Conservation (phyloP, 2,329 filamentous ascomycete genomes). For the Hypoxylon sp. region DNA sequence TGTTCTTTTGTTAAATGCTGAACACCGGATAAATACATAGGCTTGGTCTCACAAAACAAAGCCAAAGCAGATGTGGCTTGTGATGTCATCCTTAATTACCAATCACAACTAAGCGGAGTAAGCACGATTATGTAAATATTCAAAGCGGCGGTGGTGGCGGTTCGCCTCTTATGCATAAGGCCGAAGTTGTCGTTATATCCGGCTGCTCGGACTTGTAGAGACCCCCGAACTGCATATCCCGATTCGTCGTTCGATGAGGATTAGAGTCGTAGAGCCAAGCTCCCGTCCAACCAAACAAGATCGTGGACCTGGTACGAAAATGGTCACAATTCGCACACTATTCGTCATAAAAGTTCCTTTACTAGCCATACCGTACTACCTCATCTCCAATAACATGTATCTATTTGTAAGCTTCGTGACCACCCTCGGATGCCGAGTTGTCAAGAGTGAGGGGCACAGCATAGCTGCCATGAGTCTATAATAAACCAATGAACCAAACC, state of each 20-base stretch:
- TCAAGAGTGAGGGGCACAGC: conserved; percentile 15
- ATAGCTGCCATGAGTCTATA: neutral
- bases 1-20: neutral
- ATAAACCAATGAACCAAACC: conserved; percentile 7
- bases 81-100: conserved; percentile 6
- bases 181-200: conserved; percentile 7
- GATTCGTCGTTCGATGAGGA: neutral
- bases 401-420: conserved; percentile 33
- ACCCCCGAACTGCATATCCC: neutral
- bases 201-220: conserved; percentile 2
- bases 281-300: conserved; percentile 13
- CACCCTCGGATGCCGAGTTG: conserved; percentile 26
- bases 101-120: neutral
- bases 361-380: neutral
- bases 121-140: conserved; percentile 12
- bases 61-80: too few relatives aligned
- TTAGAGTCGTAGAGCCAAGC: conserved; percentile 21
- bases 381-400: neutral
- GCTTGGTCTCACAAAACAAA: neutral
- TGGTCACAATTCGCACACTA: conserved; percentile 22
- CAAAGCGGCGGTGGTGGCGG: neutral
- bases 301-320: neutral
- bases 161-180: conserved; percentile 7
- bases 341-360: conserved; percentile 11
- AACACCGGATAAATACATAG: neutral